Evolutionary conservation across 768 basidiomycete species (phyloP), one percentile per base, ranked within the genome.

Genomic region (Panaeolus cyanescens): DNA sequence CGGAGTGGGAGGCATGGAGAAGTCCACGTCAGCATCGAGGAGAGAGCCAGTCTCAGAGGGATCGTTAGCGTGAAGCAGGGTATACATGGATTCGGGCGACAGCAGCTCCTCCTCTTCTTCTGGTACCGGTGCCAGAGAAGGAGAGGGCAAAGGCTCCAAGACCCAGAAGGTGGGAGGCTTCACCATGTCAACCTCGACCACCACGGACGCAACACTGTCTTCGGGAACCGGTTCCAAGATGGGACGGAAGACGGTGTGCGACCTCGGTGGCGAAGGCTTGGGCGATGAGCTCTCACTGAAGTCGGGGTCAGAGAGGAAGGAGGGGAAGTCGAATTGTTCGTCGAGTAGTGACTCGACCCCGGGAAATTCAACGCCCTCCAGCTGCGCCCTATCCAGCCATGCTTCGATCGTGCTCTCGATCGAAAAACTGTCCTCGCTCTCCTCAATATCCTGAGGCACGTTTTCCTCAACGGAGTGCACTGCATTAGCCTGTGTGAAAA

Each of bases 141-240:
- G 45, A 28, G 45, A 50, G 8, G 45, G 45, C 12, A 50, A 28
- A 13, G 45, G 45, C 25, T 50, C 45, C 25, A 50, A 28, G 45
- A 50, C 45, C 45, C 45, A 50, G 45, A 50, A 50, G 25, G 45
- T 50, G 45, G 25, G 7, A 22, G 12, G 25, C 15, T 28, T 50
- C 12, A 12, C 45, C 5, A 28, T 28, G 22, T 10, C 45, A 28
- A 50, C 12, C 10, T 50, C 45, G 30, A 28, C 25, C 12, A 50
- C 45, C 6, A 25, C 25, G 30, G 45, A 28, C 15, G 25, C 25
- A 50, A 50, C 45, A 50, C 45, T 17, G 13, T 50, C 45, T 50
- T 50, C 45, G 45, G 45, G 45, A 50, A 50, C 45, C 45, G 45
- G 45, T 50, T 50, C 45, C 45, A 50, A 50, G 22, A 15, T 50